Conservation (phyloP, 441 rosid genomes). For the Biscutella laevigata region DNA sequence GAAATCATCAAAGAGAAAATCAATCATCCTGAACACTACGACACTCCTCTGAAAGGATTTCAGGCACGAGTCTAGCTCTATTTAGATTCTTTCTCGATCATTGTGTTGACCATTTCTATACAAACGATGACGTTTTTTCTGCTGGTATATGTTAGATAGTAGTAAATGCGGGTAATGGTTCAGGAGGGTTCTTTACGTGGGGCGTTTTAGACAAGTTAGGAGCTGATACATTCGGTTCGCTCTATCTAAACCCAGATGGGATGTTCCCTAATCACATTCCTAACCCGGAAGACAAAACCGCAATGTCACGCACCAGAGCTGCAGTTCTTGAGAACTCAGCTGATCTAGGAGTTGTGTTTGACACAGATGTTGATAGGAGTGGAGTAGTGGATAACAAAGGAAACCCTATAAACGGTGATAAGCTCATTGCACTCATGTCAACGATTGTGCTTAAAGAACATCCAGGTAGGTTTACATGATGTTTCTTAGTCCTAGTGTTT, state of each 20-base stretch:
- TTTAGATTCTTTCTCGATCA: neutral
- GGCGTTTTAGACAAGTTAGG: constrained; percentile 82
- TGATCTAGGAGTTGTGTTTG: constrained; percentile 86
- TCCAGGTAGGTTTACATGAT: constrained; percentile 32
- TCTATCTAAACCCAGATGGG: constrained; percentile 76
- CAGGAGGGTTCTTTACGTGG: constrained; percentile 91
- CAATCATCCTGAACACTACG: constrained; percentile 63
- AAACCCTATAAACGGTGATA: constrained; percentile 81
- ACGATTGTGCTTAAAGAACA: constrained; percentile 69
- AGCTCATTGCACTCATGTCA: constrained; percentile 77
- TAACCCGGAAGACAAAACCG: constrained; percentile 76
- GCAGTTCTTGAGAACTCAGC: constrained; percentile 72
- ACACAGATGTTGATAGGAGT: constrained; percentile 88
- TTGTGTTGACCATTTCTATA: neutral
- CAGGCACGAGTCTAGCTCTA: constrained; percentile 35
- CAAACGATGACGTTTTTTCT: neutral
- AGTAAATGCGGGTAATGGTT: constrained; percentile 89
- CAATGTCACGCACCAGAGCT: constrained; percentile 68
- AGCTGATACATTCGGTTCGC: constrained; percentile 79
- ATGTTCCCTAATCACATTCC: constrained; percentile 94
- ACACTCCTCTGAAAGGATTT: constrained; percentile 66
- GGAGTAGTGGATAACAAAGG: constrained; percentile 78
- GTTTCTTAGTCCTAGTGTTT: neutral
- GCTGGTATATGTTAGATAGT: constrained; percentile 46
- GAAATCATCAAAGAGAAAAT: constrained; percentile 65